Conservation (phyloP, 2,329 filamentous ascomycete genomes). For the Beauveria sp. region DNA sequence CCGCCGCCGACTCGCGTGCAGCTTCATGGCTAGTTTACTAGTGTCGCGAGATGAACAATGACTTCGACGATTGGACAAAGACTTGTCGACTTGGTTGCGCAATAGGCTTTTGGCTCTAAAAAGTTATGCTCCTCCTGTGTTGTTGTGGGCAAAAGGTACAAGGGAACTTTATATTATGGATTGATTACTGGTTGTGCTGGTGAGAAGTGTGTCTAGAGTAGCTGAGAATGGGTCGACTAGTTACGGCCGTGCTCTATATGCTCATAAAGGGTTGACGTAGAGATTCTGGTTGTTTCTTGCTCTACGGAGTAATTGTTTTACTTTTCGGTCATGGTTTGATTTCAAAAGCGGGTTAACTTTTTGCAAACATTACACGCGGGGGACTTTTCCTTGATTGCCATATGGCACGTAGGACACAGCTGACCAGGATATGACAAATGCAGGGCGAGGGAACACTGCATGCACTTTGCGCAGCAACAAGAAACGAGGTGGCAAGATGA, state of each 20-base stretch:
- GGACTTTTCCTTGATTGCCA: background rate
- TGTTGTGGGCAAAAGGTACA: background rate
- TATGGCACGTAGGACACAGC: background rate
- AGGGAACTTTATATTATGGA: slow-evolving; percentile 6
- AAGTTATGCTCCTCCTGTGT: background rate
- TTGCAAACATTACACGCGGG: background rate
- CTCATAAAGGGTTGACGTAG: too few species aligned
- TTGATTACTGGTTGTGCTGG: background rate
- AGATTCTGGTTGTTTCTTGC: too few species aligned
- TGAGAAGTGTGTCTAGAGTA: background rate
- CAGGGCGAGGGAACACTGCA: too few species aligned
- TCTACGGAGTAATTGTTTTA: too few species aligned
- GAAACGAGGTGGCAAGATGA: background rate
- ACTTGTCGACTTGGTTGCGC: background rate
- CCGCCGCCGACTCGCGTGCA: too few species aligned
- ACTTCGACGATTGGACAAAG: background rate
- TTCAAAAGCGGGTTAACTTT: background rate
- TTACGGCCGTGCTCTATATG: background rate
- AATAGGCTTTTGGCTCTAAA: background rate
- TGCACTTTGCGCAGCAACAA: background rate
- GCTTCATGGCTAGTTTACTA: too few species aligned
- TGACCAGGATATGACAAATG: too few species aligned
- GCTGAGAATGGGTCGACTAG: background rate
- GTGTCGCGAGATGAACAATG: background rate
- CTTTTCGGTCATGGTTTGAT: background rate